These are phyloP conservation scores for Cornus florida DNA, from an alignment of 148 eudicot genomes.

Conservation along the genomic window DNA sequence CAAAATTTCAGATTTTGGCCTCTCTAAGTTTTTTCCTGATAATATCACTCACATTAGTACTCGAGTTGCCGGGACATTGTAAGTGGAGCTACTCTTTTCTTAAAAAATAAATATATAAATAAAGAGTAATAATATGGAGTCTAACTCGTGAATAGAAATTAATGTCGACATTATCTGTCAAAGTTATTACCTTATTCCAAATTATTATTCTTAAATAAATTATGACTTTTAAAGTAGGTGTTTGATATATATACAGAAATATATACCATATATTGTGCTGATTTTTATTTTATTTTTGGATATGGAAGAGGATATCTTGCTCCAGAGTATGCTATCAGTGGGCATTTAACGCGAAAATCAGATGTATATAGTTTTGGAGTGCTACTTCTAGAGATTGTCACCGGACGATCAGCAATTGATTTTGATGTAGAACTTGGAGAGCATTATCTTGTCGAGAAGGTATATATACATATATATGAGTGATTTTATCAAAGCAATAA, in stretches of 20 bases:
- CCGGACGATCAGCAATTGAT: slow-evolving; percentile 9
- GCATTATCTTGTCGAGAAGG: slow-evolving; percentile 9
- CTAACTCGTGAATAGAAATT: no score
- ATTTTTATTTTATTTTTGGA: neutral
- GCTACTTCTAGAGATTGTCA: slow-evolving; percentile 7
- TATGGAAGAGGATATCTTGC: slow-evolving; percentile 10
- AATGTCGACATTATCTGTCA: no score
- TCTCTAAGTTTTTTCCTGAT: slow-evolving; percentile 14
- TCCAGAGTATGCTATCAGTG: slow-evolving; percentile 8
- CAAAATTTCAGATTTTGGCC: slow-evolving; percentile 19
- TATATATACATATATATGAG: neutral
- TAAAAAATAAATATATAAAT: no score
- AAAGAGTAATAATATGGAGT: no score
- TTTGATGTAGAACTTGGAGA: slow-evolving; percentile 11
- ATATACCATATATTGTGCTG: no score
- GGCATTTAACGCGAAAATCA: slow-evolving; percentile 7
- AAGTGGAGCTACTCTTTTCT: neutral
- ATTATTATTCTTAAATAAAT: no score
- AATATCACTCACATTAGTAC: slow-evolving; percentile 18
- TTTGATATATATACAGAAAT: no score
- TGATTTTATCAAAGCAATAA: no score
- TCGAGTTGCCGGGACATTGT: slow-evolving; percentile 24
- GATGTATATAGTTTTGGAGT: slow-evolving; percentile 8
- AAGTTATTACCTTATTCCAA: no score
- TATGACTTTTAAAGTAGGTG: neutral